Percentiles rank a stretch among this genome's conserved stretches.
Evolutionary conservation across 2,329 filamentous ascomycete genomes (phyloP).

Genomic region (Zarea fungicola): DNA sequence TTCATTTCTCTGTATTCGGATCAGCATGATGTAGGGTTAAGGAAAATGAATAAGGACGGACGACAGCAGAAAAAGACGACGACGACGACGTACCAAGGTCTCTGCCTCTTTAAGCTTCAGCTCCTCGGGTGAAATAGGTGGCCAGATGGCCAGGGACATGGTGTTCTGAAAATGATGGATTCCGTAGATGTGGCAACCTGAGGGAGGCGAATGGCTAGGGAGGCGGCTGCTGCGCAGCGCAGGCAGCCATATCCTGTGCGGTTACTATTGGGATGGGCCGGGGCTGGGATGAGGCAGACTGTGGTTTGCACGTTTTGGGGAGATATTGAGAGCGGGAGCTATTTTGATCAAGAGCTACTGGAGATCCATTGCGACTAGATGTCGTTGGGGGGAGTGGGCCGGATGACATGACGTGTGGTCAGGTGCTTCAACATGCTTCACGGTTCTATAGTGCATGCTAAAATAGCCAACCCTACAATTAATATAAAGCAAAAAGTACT

Average conservation of each 20-base stretch:
- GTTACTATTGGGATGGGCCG: background rate
- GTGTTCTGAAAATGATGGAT: background rate
- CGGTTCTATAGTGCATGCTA: background rate
- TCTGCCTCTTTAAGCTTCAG: slow-evolving; percentile 46
- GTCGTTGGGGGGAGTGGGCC: slow-evolving; percentile 3
- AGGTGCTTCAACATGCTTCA: background rate
- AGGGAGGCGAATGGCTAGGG: background rate
- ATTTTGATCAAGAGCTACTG: background rate
- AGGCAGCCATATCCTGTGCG: slow-evolving; percentile 23
- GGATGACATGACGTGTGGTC: slow-evolving; percentile 7
- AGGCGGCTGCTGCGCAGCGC: slow-evolving; percentile 10
- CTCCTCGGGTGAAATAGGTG: slow-evolving; percentile 44
- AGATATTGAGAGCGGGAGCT: background rate
- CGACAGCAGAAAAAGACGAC: background rate
- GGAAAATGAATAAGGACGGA: background rate
- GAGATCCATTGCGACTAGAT: too few species aligned
- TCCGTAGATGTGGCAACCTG: background rate
- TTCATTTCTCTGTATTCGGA: slow-evolving; percentile 41
- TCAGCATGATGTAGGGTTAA: slow-evolving; percentile 23
- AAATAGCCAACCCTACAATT: too few species aligned
- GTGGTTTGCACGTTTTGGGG: background rate
- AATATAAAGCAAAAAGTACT: too few species aligned
- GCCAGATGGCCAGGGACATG: slow-evolving; percentile 58
- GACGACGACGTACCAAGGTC: slow-evolving; percentile 40
- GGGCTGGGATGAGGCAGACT: background rate